These are phyloP conservation scores for Pulveroboletus sp. DNA, from an alignment of 768 basidiomycete species.

Conservation along the genomic window DNA sequence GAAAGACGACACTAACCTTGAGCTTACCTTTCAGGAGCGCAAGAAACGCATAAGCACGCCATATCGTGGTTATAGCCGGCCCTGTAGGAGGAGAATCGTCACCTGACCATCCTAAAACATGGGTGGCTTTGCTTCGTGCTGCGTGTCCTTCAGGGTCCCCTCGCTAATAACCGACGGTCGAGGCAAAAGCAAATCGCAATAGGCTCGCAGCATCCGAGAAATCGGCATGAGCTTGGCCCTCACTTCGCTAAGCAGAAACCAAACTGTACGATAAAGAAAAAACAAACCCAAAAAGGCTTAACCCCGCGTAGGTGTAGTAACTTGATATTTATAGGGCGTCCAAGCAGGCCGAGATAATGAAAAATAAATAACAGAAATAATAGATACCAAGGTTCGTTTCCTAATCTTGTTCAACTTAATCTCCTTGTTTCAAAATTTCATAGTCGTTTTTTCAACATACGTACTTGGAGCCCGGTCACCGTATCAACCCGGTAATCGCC, in stretches of 20 bases:
- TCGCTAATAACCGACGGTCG: neutral
- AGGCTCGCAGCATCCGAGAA: neutral
- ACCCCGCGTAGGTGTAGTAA: neutral
- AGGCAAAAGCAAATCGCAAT: constrained; percentile 6
- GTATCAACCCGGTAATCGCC: constrained; percentile 19
- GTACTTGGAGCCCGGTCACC: neutral
- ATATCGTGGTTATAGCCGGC: too few species aligned
- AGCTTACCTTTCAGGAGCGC: neutral
- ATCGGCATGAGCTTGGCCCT: constrained; percentile 16
- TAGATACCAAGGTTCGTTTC: constrained; percentile 2
- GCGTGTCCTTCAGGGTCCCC: neutral
- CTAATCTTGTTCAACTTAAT: constrained; percentile 8
- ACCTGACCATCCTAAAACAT: too few species aligned
- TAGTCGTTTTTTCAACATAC: neutral
- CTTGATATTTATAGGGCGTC: too few species aligned
- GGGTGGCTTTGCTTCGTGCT: too few species aligned
- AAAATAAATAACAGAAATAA: neutral
- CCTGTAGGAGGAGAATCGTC: too few species aligned
- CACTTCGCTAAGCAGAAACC: constrained; percentile 16
- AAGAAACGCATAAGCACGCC: too few species aligned
- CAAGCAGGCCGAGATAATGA: too few species aligned
- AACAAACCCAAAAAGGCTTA: neutral
- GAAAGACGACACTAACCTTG: neutral
- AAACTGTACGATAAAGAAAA: neutral
- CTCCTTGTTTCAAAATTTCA: constrained; percentile 5